Conservation (phyloP, 2,329 filamentous ascomycete genomes). For the Fusarium secorum region DNA sequence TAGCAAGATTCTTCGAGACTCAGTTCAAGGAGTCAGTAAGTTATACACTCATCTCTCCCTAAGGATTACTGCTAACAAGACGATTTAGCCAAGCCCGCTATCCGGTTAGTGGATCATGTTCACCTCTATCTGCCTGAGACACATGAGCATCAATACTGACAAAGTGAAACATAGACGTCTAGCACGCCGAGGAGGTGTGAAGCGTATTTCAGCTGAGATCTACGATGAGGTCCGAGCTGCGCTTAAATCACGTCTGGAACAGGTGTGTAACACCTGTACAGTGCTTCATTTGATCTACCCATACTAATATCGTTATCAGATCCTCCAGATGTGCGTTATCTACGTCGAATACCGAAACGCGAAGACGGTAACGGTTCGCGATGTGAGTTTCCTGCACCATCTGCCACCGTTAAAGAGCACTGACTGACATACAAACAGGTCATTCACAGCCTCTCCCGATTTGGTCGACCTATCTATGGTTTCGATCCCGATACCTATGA, state of each 20-base stretch:
- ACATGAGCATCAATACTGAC: slow-evolving; percentile 5
- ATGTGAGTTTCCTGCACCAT: slow-evolving; percentile 56
- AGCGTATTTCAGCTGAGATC: slow-evolving; percentile 70
- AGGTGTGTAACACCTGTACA: slow-evolving; percentile 48
- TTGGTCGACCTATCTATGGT: slow-evolving; percentile 65
- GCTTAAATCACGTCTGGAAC: slow-evolving; percentile 58
- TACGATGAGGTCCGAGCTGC: slow-evolving; percentile 68
- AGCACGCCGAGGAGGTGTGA: slow-evolving; percentile 79
- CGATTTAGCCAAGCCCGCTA: slow-evolving; percentile 60
- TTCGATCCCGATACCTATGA: slow-evolving; percentile 58
- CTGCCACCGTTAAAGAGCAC: neutral
- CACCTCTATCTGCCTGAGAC: neutral
- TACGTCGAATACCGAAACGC: slow-evolving; percentile 62
- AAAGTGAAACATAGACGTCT: slow-evolving; percentile 61
- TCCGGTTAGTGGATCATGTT: slow-evolving; percentile 52
- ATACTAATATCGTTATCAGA: slow-evolving; percentile 49
- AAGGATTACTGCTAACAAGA: neutral
- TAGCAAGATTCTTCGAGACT: slow-evolving; percentile 60
- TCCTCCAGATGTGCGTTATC: slow-evolving; percentile 57
- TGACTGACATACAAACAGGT: slow-evolving; percentile 54
- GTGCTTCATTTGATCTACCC: neutral
- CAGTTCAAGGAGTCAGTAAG: slow-evolving; percentile 60
- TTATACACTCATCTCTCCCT: slow-evolving; percentile 7
- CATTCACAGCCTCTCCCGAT: slow-evolving; percentile 56
- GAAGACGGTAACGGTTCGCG: slow-evolving; percentile 69